Evolutionary conservation across 179 eudicot species (phyloP).

Genomic region (Dionaea muscipula): DNA sequence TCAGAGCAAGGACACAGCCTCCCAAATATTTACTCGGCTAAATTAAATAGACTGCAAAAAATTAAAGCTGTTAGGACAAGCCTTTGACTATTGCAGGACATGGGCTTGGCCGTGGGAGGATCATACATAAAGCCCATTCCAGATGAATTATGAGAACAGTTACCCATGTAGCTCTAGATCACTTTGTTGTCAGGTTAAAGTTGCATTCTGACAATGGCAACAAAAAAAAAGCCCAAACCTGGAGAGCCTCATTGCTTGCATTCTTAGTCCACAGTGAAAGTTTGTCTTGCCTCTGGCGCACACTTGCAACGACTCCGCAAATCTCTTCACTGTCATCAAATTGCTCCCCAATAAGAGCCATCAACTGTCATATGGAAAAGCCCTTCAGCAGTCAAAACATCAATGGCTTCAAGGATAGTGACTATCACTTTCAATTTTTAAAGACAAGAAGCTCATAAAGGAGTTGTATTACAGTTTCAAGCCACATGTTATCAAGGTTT

Average conservation of each 20-base stretch:
- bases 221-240: too few relatives aligned
- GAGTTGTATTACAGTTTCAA: constrained; percentile 60
- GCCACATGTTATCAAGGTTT: constrained; percentile 80
- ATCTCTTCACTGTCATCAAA: constrained; percentile 88
- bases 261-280: constrained; percentile 85
- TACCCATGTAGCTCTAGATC: too few relatives aligned
- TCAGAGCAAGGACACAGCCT: too few relatives aligned
- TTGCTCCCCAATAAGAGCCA: constrained; percentile 95
- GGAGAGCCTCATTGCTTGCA: constrained; percentile 83
- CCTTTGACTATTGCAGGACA: too few relatives aligned
- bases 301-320: constrained; percentile 95
- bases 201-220: too few relatives aligned
- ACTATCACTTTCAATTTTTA: not conserved
- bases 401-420: not conserved
- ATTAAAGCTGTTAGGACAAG: too few relatives aligned
- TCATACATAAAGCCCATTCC: too few relatives aligned
- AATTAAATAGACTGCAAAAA: too few relatives aligned
- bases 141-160: too few relatives aligned
- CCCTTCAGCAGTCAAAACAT: not conserved
- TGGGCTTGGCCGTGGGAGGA: too few relatives aligned
- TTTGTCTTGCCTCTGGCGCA: constrained; percentile 76
- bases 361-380: constrained; percentile 35
- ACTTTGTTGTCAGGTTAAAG: too few relatives aligned
- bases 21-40: too few relatives aligned
- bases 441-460: not conserved